phyloP scores from a whole-genome alignment of 331 rosid species.

The Telfairia occidentalis region DNA sequence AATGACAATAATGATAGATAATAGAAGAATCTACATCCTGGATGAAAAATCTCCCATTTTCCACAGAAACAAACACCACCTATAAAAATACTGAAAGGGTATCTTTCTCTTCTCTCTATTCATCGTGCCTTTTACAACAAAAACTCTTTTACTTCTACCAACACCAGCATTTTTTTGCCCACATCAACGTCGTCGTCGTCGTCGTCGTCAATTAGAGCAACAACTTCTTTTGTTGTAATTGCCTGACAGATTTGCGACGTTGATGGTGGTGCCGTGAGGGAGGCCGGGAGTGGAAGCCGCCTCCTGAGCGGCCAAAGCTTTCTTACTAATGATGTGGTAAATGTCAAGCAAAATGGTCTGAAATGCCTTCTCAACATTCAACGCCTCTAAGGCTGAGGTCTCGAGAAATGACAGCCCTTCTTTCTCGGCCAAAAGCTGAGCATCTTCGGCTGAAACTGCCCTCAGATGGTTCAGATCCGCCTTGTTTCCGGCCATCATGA shows the following conservation, averaged over 20 bases:
- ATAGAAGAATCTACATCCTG: constrained; percentile 1
- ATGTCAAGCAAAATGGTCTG: constrained; percentile 77
- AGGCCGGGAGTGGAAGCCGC: constrained; percentile 42
- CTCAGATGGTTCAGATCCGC: constrained; percentile 74
- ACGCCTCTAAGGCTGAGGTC: constrained; percentile 80
- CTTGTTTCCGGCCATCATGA: constrained; percentile 82
- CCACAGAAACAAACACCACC: constrained; percentile 2
- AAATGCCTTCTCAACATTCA: constrained; percentile 78
- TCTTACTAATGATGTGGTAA: constrained; percentile 67
- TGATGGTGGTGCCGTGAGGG: constrained; percentile 74
- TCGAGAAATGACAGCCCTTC: constrained; percentile 70
- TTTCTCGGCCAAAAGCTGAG: constrained; percentile 57
- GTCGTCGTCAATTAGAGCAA: constrained; percentile 47
- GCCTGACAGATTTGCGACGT: constrained; percentile 40
- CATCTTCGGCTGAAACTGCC: constrained; percentile 59
- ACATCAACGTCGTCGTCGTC: background rate
- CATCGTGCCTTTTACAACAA: constrained; percentile 6
- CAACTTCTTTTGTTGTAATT: constrained; percentile 40
- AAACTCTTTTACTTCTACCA: background rate
- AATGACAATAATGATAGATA: background rate
- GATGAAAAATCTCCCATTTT: constrained; percentile 8
- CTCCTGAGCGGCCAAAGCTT: constrained; percentile 81
- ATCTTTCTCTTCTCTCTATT: constrained; percentile 6
- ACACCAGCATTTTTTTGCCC: background rate
- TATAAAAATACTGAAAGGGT: background rate